Base-by-base conservation (phyloP, 2,329 filamentous ascomycete genomes). In the Aureobasidium sp. region DNA sequence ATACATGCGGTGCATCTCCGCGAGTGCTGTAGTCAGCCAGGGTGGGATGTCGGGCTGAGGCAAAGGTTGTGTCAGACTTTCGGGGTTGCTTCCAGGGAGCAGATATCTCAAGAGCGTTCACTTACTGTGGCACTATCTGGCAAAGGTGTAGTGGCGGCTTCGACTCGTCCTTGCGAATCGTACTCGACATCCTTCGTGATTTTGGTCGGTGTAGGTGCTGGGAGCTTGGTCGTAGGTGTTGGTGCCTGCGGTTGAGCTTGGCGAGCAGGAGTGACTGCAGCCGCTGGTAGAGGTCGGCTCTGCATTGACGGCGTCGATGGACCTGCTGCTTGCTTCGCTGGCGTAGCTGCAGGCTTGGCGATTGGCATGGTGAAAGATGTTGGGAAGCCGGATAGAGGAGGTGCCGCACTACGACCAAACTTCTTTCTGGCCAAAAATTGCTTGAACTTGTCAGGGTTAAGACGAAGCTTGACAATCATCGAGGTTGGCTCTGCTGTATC, bases 401-500 rank as follows among this genome's bases (percentile, higher is more conserved):
- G 59, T 44, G 61, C 65, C 68, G 70, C 39, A 67, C 73, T 62
- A 66, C 71, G 62, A 65, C 73, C 75, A 57, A 75, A 75, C 68
- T 76, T 81, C 47, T 78, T 72, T 61, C 86, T 86, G 61, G 79
- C 83, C 66, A 87, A 73, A 59, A 86, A 81, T 69, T 88, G 86
- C 66, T 82, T 83, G 48, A 94, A 82, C 70, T 85, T 93, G 6
- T 89, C 86, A 64, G 83, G 86, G 48, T 83, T 78, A 61, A 97
- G 84, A 71, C 82, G 88, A 32, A 99, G 79, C 67, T 85, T 92
- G 57, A 99, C 84, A 29, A 92, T 78, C 56, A 92, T 75, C 10
- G 75, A 86, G 82, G 67, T 92, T 88, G 63, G 93, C 89, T 92
- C 88, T 60, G 92, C 87, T 61, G 84, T 94, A 67, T 93, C 91